Base-by-base conservation (phyloP, 495 filamentous ascomycete genomes). In the Neurospora africana region DNA sequence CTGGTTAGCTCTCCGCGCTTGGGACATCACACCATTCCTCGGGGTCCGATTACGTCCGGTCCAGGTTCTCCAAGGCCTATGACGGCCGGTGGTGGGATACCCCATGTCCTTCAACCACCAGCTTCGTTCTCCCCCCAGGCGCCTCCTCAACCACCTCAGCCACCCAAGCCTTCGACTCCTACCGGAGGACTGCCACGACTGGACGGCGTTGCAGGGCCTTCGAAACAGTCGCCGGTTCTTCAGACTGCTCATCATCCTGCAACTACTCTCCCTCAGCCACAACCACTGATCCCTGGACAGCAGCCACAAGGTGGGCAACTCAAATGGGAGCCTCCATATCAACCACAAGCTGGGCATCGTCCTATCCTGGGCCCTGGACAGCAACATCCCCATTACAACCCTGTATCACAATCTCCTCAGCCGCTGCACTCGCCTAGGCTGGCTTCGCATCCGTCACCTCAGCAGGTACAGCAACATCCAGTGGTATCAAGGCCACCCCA, bases 251-350 rank as follows among this genome's bases (percentile, higher is more conserved):
- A 43, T 36, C 47, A 69, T 35, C 76, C 75, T 41, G 21, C 69
- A 33, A 67, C 71, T 36, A 47, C 73, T 68, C 77, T 78, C 15
- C 53, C 53, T 17, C 53, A 30, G 7, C 27, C 53, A 19, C 53
- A 65, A 19, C 53, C 53, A 19, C 27, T 27, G 23, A 61, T 61
- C 15, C 27, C 53, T 19, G 53, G 53, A 61, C 53, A 61, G 27
- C 53, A 61, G 27, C 13, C 53, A 35, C 53, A 65, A 15, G 53
- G 53, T 40, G 78, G 75, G 6, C 73, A 79, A 36, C 76, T 83
- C 67, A 85, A 84, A 76, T 86, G 84, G 85, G 86, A 87, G 71
- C 83, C 82, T 8, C 83, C 80, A 9, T 87, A 87, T 69, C 84
- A 85, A 69, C 82, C 78, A 65, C 72, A 73, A 53, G 69, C 72